Conservation (phyloP, 768 basidiomycete species). For the Rhodotorula graminis region DNA sequence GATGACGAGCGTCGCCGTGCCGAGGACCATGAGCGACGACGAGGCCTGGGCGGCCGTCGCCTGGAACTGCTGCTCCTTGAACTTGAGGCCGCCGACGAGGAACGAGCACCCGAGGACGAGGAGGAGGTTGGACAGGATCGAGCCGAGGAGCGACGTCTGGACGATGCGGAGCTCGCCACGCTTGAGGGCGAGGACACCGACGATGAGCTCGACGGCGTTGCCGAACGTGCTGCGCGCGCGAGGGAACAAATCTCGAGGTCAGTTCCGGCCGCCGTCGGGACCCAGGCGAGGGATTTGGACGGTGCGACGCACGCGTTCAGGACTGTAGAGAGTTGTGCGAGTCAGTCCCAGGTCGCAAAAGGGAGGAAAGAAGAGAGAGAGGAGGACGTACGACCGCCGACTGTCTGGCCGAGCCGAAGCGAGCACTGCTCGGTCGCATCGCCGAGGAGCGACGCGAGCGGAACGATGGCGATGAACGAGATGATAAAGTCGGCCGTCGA, state of each 20-base stretch:
- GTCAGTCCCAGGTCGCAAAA: too few species aligned
- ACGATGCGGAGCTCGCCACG: constrained; percentile 82
- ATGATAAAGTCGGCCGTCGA: constrained; percentile 42
- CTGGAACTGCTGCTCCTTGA: constrained; percentile 67
- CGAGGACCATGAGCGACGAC: constrained; percentile 54
- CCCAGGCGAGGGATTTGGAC: not conserved
- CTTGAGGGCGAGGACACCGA: constrained; percentile 66
- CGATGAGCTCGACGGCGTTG: constrained; percentile 16
- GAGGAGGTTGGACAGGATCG: constrained; percentile 82
- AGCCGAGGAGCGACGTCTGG: constrained; percentile 88
- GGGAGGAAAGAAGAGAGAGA: too few species aligned
- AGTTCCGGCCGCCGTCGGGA: too few species aligned
- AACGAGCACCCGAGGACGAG: constrained; percentile 88
- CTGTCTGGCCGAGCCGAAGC: constrained; percentile 64
- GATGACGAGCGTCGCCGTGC: constrained; percentile 82
- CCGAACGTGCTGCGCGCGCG: not conserved
- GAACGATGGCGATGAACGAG: constrained; percentile 71
- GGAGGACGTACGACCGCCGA: constrained; percentile 57
- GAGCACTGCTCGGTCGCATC: constrained; percentile 75
- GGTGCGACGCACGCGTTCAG: constrained; percentile 56
- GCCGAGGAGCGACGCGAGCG: constrained; percentile 78
- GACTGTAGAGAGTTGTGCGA: constrained; percentile 43
- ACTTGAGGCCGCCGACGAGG: constrained; percentile 69
- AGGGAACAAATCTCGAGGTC: too few species aligned
- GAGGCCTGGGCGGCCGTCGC: constrained; percentile 82